These are phyloP conservation scores for Cudoniella acicularis DNA, from an alignment of 495 filamentous ascomycete species.

Conservation along the genomic window DNA sequence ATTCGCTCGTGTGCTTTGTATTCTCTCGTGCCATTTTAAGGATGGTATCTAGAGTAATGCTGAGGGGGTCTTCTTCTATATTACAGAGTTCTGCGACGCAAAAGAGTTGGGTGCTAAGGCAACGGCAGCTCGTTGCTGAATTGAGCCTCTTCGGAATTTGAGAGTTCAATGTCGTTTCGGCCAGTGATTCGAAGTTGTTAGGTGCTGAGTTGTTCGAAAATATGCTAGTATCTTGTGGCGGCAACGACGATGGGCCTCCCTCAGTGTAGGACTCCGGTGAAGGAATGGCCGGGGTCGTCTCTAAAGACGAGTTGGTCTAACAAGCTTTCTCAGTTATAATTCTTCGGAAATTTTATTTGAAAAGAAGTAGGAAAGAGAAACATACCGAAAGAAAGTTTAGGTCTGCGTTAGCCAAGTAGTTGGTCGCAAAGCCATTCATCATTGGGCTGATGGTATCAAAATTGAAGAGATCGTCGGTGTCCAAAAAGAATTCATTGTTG, in stretches of 20 bases:
- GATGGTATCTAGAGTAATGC: neutral
- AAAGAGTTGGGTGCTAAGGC: neutral
- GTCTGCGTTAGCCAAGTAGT: neutral
- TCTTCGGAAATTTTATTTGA: neutral
- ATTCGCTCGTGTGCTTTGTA: neutral
- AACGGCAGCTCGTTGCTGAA: neutral
- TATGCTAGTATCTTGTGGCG: too few species aligned
- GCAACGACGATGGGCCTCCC: too few species aligned
- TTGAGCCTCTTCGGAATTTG: neutral
- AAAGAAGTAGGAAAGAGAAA: neutral
- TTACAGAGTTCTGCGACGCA: neutral
- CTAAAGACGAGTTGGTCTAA: too few species aligned
- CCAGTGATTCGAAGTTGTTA: neutral
- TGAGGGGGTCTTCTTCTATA: neutral
- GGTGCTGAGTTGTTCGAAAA: too few species aligned
- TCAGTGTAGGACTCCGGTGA: too few species aligned
- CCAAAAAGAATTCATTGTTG: neutral
- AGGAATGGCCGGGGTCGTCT: too few species aligned
- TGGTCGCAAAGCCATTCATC: neutral
- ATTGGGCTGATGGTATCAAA: neutral
- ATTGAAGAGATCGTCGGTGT: neutral
- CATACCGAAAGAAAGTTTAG: neutral
- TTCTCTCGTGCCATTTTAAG: neutral
- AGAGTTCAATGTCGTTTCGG: neutral
- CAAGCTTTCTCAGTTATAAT: too few species aligned